Percentiles rank a stretch among this genome's conserved stretches.
Evolutionary conservation across 495 filamentous ascomycete genomes (phyloP).

Genomic region (Cercophora newfieldiana): DNA sequence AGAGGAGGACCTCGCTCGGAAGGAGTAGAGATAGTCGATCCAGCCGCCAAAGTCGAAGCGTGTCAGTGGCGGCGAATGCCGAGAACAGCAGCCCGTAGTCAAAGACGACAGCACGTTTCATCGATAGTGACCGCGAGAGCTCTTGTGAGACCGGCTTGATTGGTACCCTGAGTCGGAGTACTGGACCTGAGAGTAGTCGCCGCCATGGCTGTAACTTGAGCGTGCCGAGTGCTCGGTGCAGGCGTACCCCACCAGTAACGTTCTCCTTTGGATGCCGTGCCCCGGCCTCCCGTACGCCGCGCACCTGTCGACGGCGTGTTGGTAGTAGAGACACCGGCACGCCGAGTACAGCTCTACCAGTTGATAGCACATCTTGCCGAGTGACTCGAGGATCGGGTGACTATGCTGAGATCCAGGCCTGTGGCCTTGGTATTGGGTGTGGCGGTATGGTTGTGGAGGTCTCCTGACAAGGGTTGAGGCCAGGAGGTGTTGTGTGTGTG

Average conservation of each 20-base stretch:
- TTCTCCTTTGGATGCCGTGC: slow-evolving; percentile 69
- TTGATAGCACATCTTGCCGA: slow-evolving; percentile 67
- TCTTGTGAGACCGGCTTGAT: slow-evolving; percentile 44
- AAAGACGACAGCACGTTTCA: slow-evolving; percentile 55
- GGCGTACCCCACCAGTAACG: slow-evolving; percentile 77
- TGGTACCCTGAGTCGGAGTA: slow-evolving; percentile 57
- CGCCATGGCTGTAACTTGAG: slow-evolving; percentile 21
- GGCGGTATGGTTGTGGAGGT: not conserved
- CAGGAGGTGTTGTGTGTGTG: not conserved
- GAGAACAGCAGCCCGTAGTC: slow-evolving; percentile 48
- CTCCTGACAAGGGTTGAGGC: slow-evolving; percentile 10
- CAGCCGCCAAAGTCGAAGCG: slow-evolving; percentile 49
- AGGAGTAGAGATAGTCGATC: slow-evolving; percentile 52
- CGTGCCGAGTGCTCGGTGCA: slow-evolving; percentile 52
- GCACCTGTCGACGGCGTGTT: slow-evolving; percentile 79
- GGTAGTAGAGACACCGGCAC: slow-evolving; percentile 82
- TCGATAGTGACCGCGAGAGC: slow-evolving; percentile 43
- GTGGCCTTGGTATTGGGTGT: not conserved
- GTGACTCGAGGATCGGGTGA: slow-evolving; percentile 12
- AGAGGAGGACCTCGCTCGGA: slow-evolving; percentile 45
- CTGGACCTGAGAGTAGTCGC: slow-evolving; percentile 26
- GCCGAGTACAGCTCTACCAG: slow-evolving; percentile 77
- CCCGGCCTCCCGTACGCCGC: slow-evolving; percentile 66
- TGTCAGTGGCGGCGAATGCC: slow-evolving; percentile 47
- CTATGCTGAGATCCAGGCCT: not conserved